Base-by-base conservation (phyloP, 768 basidiomycete species). In the Suillus luteus region DNA sequence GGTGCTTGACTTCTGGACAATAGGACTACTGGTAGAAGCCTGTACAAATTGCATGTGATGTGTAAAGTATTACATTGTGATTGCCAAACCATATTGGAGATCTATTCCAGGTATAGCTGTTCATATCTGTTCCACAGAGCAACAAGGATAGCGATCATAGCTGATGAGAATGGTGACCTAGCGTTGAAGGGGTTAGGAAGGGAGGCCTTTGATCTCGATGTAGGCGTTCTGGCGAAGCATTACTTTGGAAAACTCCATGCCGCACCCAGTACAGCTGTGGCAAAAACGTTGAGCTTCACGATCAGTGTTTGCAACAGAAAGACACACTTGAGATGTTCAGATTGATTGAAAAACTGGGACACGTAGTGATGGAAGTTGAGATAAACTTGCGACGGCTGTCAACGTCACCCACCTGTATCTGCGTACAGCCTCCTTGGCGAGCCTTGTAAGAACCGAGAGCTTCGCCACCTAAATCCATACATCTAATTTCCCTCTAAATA, bases 391-490 rank as follows among this genome's bases (percentile, higher is more conserved):
- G 57, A 60, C 48, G 1, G 17, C 33, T 12, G 9, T 43, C 48
- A 38, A 27, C 37, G 9, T 19, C 43, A 64, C 77, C 65, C 66
- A 78, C 78, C 69, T 79, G 78, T 71, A 80, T 79, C 54, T 79
- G 79, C 4, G 78, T 79, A 64, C 78, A 79, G 12, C 79, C 79
- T 3, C 69, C 77, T 61, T 77, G 79, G 54, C 66, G 73, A 61
- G 76, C 76, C 62, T 79, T 80, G 73, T 79, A 80, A 52, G 78
- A 68, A 61, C 78, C 78, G 1, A 79, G 69, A 12, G 78, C 78
- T 55, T 79, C 78, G n/a, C 61, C 71, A 15, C 77, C 79, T 44
- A 80, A 67, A 68, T 80, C 79, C 80, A 80, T 80, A 61, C 79
- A 80, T 60, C 80, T 72, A 54, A 80, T 80, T 68, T 80, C 79